Evolutionary conservation across 2,329 filamentous ascomycete genomes (phyloP).

Genomic region (Magnaporthiopsis incrustans): DNA sequence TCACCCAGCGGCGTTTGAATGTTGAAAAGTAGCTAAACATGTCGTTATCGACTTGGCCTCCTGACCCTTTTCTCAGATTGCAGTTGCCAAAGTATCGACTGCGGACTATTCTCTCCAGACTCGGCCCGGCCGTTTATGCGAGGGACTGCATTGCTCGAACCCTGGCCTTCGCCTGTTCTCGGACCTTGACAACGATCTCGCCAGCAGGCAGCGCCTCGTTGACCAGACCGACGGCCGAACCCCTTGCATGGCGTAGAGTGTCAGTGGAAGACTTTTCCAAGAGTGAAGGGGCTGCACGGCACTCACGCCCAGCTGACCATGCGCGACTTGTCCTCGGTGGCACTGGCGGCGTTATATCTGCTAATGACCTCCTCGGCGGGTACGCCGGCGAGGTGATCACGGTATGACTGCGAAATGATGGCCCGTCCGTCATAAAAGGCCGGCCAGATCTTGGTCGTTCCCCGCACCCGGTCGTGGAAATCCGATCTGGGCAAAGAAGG

Average conservation of each 20-base stretch:
- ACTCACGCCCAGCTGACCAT: constrained; percentile 27
- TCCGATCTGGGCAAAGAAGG: constrained; percentile 23
- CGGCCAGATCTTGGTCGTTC: constrained; percentile 32
- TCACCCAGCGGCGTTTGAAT: neutral
- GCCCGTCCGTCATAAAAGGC: constrained; percentile 30
- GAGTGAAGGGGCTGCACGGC: too few relatives aligned
- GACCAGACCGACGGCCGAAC: constrained; percentile 37
- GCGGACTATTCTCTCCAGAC: neutral
- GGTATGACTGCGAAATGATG: constrained; percentile 31
- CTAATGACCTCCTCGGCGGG: constrained; percentile 33
- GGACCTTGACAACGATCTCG: constrained; percentile 34
- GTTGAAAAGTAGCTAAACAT: neutral
- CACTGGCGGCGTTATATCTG: constrained; percentile 27
- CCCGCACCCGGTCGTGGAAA: constrained; percentile 35
- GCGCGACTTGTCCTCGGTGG: constrained; percentile 24
- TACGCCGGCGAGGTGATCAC: constrained; percentile 29
- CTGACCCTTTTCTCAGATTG: neutral
- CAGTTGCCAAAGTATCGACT: neutral
- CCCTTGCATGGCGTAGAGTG: constrained; percentile 16
- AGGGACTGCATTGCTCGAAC: constrained; percentile 21
- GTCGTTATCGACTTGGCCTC: neutral
- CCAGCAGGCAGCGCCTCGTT: constrained; percentile 30
- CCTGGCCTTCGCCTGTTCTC: constrained; percentile 26
- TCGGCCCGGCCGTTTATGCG: neutral
- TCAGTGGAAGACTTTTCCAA: neutral